Conservation (phyloP, 2,329 filamentous ascomycete genomes). For the Helotiales sp. region DNA sequence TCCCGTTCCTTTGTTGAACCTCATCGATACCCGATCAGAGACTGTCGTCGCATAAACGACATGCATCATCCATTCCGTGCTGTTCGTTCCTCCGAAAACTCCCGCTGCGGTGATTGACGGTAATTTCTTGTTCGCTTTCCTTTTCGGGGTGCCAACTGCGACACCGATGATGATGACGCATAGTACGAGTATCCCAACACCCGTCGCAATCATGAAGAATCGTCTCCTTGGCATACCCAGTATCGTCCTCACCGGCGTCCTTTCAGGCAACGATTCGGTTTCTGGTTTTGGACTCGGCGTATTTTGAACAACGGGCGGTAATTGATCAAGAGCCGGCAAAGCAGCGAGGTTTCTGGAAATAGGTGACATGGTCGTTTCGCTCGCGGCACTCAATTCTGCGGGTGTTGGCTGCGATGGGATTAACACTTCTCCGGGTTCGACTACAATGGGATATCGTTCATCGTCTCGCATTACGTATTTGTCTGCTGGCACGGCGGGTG, state of each 20-base stretch:
- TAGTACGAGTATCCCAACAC: neutral
- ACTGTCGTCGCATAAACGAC: conserved; percentile 11
- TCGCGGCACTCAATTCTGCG: neutral
- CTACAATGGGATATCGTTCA: conserved; percentile 19
- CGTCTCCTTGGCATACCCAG: conserved; percentile 1
- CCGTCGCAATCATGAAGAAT: neutral
- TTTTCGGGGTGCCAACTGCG: conserved; percentile 4
- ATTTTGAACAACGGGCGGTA: too few species aligned
- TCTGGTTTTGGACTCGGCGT: neutral
- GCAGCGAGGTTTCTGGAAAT: neutral
- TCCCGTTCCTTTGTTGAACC: neutral
- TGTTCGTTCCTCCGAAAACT: conserved; percentile 10
- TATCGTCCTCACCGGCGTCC: neutral
- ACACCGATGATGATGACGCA: conserved; percentile 16
- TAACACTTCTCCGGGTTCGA: neutral
- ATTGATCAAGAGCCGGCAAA: neutral
- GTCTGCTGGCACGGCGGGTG: neutral
- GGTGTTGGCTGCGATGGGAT: neutral
- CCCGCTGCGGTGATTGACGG: conserved; percentile 20
- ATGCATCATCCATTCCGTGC: conserved; percentile 19
- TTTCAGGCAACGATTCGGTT: neutral
- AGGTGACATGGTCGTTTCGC: neutral
- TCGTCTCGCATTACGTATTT: conserved; percentile 22
- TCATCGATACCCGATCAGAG: neutral
- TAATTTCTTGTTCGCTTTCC: neutral